Base-by-base conservation (phyloP, 495 filamentous ascomycete species). In the Pyrenopolyporus hunteri region DNA sequence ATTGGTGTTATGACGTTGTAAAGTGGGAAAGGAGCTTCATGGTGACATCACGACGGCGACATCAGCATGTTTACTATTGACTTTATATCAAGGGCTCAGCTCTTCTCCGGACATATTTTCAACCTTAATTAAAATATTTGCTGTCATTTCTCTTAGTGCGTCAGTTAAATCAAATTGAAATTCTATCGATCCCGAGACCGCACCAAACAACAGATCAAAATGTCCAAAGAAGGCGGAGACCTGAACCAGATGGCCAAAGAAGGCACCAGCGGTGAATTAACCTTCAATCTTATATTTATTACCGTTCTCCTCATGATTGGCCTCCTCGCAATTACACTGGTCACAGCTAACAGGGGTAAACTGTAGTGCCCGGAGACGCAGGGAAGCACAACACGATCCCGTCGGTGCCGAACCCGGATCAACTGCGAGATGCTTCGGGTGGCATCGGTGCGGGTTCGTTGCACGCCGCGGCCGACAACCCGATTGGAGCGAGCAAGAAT, bases 391-490 rank as follows among this genome's bases (percentile, higher is more conserved):
- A 75, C 68, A 79, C 68, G 14, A 82, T 86, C 54, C 80, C 83
- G 19, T 85, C 84, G 9, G 79, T 82, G 9, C 79, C 84, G 14
- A 81, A 80, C 10, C 83, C 80, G 0, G 76, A 82, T 59, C 82
- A 86, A 37, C 20, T 13, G 22, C 58, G 16, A 16, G 44, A 51
- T 11, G 37, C 70, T 53, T 69, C 75, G 17, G 57, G 77, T 53
- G 66, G 63, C 10, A 48, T 68, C 33, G 66, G 66, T 9, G 42
- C 14, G 9, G 29, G 52, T 3, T 62, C 52, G 1, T 20, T 68
- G 19, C 54, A 62, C 29, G 66, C 57, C 37, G 66, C 66, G 0
- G 66, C 66, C 14, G 66, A 66, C 22, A 68, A 68, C 14, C 52
- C 66, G 7, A 31, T 59, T 1, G 66, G 66, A 9, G 54, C 5